phyloP scores from a whole-genome alignment of 2,329 filamentous ascomycete species.

The Periconia digitata region DNA sequence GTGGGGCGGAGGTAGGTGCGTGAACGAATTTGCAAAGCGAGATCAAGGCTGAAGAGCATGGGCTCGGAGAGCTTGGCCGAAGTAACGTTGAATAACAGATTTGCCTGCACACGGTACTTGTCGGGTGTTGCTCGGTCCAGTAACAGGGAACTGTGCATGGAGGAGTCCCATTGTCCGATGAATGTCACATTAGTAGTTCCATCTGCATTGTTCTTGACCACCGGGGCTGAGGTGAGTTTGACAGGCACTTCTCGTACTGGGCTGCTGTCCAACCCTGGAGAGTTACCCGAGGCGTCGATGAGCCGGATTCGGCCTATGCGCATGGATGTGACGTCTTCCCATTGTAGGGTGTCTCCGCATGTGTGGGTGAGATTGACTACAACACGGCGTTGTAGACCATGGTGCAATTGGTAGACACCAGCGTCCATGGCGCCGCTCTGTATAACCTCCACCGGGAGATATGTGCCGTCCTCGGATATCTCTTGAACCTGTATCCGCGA shows the following conservation, averaged over 20 bases:
- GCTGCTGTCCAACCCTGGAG: constrained; percentile 71
- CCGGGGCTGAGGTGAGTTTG: constrained; percentile 74
- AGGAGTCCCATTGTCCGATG: constrained; percentile 95
- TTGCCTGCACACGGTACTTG: constrained; percentile 87
- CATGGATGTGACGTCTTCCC: constrained; percentile 78
- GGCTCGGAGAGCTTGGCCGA: constrained; percentile 84
- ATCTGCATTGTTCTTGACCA: constrained; percentile 82
- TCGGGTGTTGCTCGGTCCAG: constrained; percentile 94
- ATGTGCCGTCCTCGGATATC: constrained; percentile 86
- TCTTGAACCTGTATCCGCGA: constrained; percentile 86
- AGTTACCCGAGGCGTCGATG: constrained; percentile 81
- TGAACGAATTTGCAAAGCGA: constrained; percentile 81
- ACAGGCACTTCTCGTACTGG: constrained; percentile 74
- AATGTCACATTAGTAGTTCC: constrained; percentile 86
- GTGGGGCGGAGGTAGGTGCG: constrained; percentile 82
- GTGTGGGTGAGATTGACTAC: constrained; percentile 88
- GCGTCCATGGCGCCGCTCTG: constrained; percentile 80
- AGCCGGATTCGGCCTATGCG: constrained; percentile 80
- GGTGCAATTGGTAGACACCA: constrained; percentile 94
- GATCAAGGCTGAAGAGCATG: constrained; percentile 80
- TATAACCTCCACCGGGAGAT: constrained; percentile 88
- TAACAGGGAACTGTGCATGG: constrained; percentile 84
- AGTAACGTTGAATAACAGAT: constrained; percentile 80
- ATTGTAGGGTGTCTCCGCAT: constrained; percentile 83
- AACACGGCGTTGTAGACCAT: constrained; percentile 87